Conservation (phyloP, 345 rosid species). For the Geranium rotundifolium region DNA sequence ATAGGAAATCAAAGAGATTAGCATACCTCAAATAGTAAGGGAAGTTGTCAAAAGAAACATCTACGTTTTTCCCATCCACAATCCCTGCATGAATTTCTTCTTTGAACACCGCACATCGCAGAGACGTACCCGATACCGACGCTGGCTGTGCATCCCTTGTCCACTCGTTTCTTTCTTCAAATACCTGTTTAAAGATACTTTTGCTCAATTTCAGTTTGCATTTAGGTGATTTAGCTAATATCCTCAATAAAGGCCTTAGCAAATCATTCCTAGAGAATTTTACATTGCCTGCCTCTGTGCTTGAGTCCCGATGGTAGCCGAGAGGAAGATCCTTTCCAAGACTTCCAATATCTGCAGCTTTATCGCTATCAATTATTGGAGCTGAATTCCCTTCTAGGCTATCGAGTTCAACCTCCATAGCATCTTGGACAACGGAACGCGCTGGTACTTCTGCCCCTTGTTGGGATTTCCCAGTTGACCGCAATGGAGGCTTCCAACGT, state of each 20-base stretch:
- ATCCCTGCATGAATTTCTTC: constrained; percentile 60
- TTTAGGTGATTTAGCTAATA: constrained; percentile 47
- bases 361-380: constrained; percentile 38
- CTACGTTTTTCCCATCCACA: constrained; percentile 57
- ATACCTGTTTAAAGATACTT: constrained; percentile 63
- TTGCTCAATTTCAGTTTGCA: constrained; percentile 55
- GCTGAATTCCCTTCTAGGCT: constrained; percentile 49
- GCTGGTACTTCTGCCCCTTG: constrained; percentile 37
- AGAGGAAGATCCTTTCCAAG: constrained; percentile 31
- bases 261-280: constrained; percentile 56
- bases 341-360: constrained; percentile 49
- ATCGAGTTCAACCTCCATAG: constrained; percentile 40
- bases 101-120: constrained; percentile 46
- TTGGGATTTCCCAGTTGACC: constrained; percentile 33
- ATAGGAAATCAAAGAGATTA: no score
- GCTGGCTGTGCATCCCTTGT: constrained; percentile 51
- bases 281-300: constrained; percentile 63
- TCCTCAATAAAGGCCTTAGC: constrained; percentile 50
- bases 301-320: constrained; percentile 49
- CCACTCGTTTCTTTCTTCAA: constrained; percentile 60
- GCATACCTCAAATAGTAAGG: constrained; percentile 83
- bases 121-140: constrained; percentile 43
- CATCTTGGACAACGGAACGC: constrained; percentile 41
- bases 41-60: constrained; percentile 67
- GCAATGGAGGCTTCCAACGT: constrained; percentile 41